Percentiles rank a stretch among this genome's conserved stretches.
Conservation (phyloP, 1,284 basidiomycete genomes). For the Marasmius sp. region DNA sequence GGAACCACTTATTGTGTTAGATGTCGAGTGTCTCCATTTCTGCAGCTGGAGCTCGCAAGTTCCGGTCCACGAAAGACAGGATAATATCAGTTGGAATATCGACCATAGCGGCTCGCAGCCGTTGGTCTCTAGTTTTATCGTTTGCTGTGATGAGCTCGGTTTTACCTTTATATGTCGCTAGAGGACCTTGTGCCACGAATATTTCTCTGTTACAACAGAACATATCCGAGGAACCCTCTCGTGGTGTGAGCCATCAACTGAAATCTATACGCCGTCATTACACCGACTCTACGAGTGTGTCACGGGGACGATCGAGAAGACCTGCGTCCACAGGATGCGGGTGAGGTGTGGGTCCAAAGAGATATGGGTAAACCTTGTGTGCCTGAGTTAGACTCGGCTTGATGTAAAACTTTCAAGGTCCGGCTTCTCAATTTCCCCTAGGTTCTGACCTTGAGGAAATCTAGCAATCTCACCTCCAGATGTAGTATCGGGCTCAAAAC, state of each 20-base stretch:
- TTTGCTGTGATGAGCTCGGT: slow-evolving; percentile 9
- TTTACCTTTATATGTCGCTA: slow-evolving; percentile 16
- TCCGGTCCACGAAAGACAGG: not conserved
- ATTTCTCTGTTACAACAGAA: slow-evolving; percentile 33
- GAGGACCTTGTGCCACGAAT: slow-evolving; percentile 39
- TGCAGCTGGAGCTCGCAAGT: not conserved
- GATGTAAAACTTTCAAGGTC: not conserved
- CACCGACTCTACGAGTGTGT: not conserved
- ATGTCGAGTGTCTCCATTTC: not conserved
- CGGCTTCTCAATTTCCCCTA: too few species aligned
- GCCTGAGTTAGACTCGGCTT: not conserved
- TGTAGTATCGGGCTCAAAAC: too few species aligned
- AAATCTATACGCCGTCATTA: not conserved
- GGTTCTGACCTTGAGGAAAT: too few species aligned
- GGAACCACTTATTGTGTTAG: not conserved
- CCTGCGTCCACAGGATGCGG: slow-evolving; percentile 1
- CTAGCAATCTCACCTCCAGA: too few species aligned
- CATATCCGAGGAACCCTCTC: slow-evolving; percentile 11
- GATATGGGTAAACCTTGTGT: not conserved
- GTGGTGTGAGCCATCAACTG: not conserved
- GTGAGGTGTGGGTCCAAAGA: slow-evolving; percentile 2
- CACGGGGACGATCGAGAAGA: not conserved
- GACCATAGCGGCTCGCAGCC: not conserved
- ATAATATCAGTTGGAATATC: not conserved
- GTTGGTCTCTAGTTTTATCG: slow-evolving; percentile 6